phyloP scores from a whole-genome alignment of 2,329 filamentous ascomycete species.

The Sarocladium brachiariae region DNA sequence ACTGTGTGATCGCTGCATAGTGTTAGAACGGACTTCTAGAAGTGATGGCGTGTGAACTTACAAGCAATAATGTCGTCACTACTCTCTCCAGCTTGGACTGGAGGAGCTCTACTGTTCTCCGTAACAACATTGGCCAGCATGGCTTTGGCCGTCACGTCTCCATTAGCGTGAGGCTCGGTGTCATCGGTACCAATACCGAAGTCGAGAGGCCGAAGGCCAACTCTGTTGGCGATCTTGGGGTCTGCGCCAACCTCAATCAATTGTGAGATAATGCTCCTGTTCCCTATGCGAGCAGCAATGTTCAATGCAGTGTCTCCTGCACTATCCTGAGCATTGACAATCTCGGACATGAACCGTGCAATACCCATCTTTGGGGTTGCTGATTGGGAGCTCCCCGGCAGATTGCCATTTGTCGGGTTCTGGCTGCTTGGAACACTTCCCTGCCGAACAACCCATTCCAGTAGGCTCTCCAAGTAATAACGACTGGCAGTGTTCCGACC shows the following conservation, averaged over 20 bases:
- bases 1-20: conserved; percentile 65
- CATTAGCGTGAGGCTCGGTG: conserved; percentile 28
- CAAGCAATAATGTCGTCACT: conserved; percentile 74
- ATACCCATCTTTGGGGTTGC: conserved; percentile 67
- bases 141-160: conserved; percentile 3
- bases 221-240: conserved; percentile 83
- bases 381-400: conserved; percentile 32
- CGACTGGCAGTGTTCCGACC: conserved; percentile 85
- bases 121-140: conserved; percentile 1
- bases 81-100: conserved; percentile 53
- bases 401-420: conserved; percentile 25
- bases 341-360: conserved; percentile 90
- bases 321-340: conserved; percentile 92
- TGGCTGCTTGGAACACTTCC: conserved; percentile 57
- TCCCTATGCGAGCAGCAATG: conserved; percentile 86
- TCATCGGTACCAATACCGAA: conserved; percentile 79
- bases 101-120: background rate
- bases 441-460: conserved; percentile 91
- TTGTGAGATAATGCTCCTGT: conserved; percentile 93
- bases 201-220: conserved; percentile 82
- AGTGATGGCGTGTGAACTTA: conserved; percentile 38
- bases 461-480: conserved; percentile 89
- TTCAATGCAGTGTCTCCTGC: conserved; percentile 93
- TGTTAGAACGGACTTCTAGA: conserved; percentile 15
- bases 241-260: conserved; percentile 91